phyloP scores from a whole-genome alignment of 495 filamentous ascomycete genomes.

The Neurospora sp. region DNA sequence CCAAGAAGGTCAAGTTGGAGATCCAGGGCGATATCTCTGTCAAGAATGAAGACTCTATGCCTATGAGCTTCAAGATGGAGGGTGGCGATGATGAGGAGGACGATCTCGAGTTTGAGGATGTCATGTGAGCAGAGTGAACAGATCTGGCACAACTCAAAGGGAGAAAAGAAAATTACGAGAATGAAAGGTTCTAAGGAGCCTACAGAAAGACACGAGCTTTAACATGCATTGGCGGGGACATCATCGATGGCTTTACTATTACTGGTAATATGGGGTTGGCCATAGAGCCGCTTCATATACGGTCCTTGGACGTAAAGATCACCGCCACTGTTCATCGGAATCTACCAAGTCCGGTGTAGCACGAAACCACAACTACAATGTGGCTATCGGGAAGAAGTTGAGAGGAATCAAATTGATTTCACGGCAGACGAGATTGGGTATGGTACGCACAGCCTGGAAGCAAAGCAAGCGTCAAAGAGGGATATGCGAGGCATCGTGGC shows the following conservation, averaged over 20 bases:
- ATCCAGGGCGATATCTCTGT: constrained; percentile 30
- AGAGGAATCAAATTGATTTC: too few relatives aligned
- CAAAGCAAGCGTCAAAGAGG: neutral
- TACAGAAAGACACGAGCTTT: neutral
- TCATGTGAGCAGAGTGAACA: constrained; percentile 16
- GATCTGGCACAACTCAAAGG: neutral
- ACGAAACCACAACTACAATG: too few relatives aligned
- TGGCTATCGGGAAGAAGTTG: too few relatives aligned
- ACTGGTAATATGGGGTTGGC: neutral
- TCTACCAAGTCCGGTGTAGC: neutral
- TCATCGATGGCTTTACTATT: neutral
- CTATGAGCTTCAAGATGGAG: constrained; percentile 45
- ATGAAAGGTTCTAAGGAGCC: neutral
- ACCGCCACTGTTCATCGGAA: neutral
- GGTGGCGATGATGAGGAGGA: constrained; percentile 43
- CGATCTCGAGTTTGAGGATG: constrained; percentile 59
- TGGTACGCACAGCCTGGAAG: neutral
- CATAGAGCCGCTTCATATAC: neutral
- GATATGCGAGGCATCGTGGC: neutral
- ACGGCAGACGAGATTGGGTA: neutral
- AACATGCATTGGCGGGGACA: neutral
- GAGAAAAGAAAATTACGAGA: neutral
- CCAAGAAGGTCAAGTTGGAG: constrained; percentile 48
- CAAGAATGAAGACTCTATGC: constrained; percentile 27
- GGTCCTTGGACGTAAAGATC: neutral